phyloP scores from a whole-genome alignment of 2,329 filamentous ascomycete genomes.

The Cladosporium sphaerospermum region DNA sequence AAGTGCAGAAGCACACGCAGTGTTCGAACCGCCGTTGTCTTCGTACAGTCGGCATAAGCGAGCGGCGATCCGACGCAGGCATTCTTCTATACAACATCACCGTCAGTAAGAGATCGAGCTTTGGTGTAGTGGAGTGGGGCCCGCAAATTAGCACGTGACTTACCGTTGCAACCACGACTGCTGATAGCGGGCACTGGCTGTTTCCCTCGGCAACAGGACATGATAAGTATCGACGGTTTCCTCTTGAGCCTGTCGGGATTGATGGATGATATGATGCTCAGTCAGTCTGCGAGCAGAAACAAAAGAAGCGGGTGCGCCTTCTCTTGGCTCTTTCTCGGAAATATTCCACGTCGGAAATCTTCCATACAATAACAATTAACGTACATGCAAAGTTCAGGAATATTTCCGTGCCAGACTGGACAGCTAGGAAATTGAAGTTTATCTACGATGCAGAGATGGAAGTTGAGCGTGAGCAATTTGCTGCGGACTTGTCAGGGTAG shows the following conservation, averaged over 20 bases:
- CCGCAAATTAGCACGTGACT: neutral
- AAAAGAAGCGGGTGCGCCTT: no score
- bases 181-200: neutral
- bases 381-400: no score
- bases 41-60: conserved; percentile 1
- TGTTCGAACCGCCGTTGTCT: neutral
- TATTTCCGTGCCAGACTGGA: no score
- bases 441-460: no score
- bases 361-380: neutral
- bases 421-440: no score
- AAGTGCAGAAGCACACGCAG: neutral
- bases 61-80: conserved; percentile 8
- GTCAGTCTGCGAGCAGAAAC: neutral
- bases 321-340: neutral
- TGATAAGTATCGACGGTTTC: neutral
- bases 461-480: no score
- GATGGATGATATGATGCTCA: neutral
- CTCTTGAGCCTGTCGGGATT: no score
- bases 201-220: neutral
- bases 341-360: neutral
- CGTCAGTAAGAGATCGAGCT: no score
- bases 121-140: no score
- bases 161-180: neutral
- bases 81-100: neutral
- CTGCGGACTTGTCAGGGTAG: no score